A percentile compares a stretch with the other conserved stretches of the same genome.
These are phyloP conservation scores for Cyberlindnera sargentensis DNA, from an alignment of 805 yeast genomes.

Conservation along the genomic window DNA sequence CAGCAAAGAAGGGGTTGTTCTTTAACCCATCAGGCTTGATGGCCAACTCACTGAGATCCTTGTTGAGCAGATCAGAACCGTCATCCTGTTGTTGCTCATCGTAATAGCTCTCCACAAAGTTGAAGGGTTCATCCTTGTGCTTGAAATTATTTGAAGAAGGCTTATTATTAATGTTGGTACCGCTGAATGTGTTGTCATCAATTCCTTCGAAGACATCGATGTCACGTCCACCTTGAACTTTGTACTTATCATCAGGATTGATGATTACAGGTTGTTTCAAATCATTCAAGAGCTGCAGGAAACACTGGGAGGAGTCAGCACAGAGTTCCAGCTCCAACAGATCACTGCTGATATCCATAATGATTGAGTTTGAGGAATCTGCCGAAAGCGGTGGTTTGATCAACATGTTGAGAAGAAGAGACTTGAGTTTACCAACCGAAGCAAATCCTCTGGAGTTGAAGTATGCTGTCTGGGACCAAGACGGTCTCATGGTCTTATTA, in stretches of 20 bases:
- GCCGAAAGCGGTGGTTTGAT: constrained; percentile 19
- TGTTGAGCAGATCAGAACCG: constrained; percentile 22
- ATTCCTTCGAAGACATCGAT: constrained; percentile 36
- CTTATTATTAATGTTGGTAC: background rate
- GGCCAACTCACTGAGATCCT: constrained; percentile 24
- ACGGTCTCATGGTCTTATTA: constrained; percentile 16
- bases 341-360: constrained; percentile 43
- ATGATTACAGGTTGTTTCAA: constrained; percentile 62
- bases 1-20: constrained; percentile 13
- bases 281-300: constrained; percentile 62
- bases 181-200: constrained; percentile 26
- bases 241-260: constrained; percentile 53
- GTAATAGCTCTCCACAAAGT: constrained; percentile 22
- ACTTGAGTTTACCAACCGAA: constrained; percentile 40
- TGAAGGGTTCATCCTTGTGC: constrained; percentile 6
- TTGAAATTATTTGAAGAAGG: background rate
- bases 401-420: constrained; percentile 16
- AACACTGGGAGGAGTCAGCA: constrained; percentile 78
- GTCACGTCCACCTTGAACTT: constrained; percentile 22
- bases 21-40: constrained; percentile 8
- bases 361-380: constrained; percentile 22
- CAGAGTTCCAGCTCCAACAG: constrained; percentile 49
- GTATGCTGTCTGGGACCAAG: constrained; percentile 35
- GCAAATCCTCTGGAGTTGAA: constrained; percentile 44
- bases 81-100: constrained; percentile 6